Conservation (phyloP, 192 early-diverging fungal genomes). For the Endogone sp. region DNA sequence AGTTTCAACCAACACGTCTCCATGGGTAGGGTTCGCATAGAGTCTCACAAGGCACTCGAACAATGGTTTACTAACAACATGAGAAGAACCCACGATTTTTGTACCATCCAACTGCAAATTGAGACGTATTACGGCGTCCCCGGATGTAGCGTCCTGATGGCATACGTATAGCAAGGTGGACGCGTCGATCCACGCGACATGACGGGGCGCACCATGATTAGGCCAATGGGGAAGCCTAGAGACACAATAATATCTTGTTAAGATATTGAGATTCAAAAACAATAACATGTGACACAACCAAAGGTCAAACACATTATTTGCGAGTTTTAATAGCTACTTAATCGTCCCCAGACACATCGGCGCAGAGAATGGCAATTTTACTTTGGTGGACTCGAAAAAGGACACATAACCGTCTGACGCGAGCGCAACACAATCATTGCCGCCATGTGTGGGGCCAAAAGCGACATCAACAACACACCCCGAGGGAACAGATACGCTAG, state of each 20-base stretch:
- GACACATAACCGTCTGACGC: constrained; percentile 36
- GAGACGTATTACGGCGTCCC: constrained; percentile 35
- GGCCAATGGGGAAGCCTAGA: neutral
- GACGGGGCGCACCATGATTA: constrained; percentile 32
- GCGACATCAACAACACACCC: constrained; percentile 47
- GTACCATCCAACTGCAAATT: constrained; percentile 34
- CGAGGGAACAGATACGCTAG: constrained; percentile 33
- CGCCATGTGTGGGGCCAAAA: constrained; percentile 56
- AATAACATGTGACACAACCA: neutral
- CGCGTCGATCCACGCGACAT: constrained; percentile 62
- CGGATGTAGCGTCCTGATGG: constrained; percentile 28
- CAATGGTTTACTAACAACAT: constrained; percentile 16
- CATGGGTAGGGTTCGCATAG: constrained; percentile 18
- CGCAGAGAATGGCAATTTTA: constrained; percentile 20
- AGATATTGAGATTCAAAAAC: neutral
- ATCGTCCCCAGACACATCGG: constrained; percentile 15
- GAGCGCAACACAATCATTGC: constrained; percentile 72
- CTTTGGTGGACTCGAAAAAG: constrained; percentile 19
- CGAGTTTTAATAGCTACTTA: constrained; percentile 10
- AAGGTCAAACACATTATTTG: too few species aligned
- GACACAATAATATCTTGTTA: neutral
- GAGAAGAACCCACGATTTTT: neutral
- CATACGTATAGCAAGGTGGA: constrained; percentile 53
- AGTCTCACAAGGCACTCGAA: constrained; percentile 31
- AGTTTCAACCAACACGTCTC: constrained; percentile 37